Conservation (phyloP, 257 asterid genomes). For the Thymus mandschuricus region DNA sequence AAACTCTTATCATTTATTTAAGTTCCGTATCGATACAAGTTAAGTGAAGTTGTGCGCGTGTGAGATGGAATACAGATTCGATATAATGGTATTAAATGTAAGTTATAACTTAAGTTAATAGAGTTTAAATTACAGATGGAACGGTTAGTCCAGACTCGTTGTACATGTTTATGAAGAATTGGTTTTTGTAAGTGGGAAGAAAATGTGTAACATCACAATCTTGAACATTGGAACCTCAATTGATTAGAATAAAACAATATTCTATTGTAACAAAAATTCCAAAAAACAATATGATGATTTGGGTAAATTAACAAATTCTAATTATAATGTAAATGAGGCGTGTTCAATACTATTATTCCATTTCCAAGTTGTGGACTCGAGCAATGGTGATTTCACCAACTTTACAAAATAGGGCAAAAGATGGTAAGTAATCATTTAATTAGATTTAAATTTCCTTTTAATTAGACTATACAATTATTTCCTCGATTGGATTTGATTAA, state of each 20-base stretch:
- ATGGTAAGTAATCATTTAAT: slow-evolving; percentile 14
- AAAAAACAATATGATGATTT: not conserved
- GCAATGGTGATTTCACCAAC: slow-evolving; percentile 24
- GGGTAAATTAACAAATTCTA: slow-evolving; percentile 1
- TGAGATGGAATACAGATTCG: no score
- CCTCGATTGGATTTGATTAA: not conserved
- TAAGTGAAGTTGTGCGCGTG: no score
- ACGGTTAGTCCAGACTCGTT: not conserved
- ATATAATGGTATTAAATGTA: no score
- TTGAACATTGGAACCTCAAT: not conserved
- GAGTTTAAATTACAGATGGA: not conserved
- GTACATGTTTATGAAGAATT: not conserved
- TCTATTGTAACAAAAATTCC: not conserved
- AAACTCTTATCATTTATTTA: no score
- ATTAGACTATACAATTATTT: slow-evolving; percentile 13
- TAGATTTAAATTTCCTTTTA: slow-evolving; percentile 8
- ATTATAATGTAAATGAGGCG: slow-evolving; percentile 8
- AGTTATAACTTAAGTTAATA: not conserved
- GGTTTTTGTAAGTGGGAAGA: no score
- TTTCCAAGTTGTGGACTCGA: slow-evolving; percentile 26
- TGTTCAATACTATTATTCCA: slow-evolving; percentile 29
- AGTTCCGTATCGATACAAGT: no score
- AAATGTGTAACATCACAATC: not conserved
- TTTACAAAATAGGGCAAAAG: slow-evolving; percentile 11
- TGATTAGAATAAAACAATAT: not conserved